Evolutionary conservation across 371 early-diverging fungal species (phyloP), one percentile per base, ranked within the genome.

Genomic region (Mortierella sp.): DNA sequence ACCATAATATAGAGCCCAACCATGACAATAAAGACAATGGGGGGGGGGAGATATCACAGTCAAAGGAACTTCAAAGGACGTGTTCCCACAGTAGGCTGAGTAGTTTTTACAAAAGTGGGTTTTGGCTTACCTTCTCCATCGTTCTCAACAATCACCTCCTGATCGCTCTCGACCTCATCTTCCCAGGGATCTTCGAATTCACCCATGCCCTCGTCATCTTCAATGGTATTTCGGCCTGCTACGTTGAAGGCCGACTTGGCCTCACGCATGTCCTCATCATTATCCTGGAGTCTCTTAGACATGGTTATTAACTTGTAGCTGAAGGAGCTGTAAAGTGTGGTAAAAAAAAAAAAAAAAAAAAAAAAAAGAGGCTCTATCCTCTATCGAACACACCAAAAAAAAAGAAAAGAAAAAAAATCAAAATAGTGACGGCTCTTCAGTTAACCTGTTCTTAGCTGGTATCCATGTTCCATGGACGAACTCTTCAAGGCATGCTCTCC

Each of bases 161-260:
- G 87, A 52, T 93, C 94, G 59, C 90, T 89, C 73, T 94, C 96
- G 45, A 93, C 84, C 73, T 97, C 98, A 84, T 98, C 98, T 70
- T 96, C 97, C 87, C 88, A 98, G 37, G 92, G 90, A 83, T 98
- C 99, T 82, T 98, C 99, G 72, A 97, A 98, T 77, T 96, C 96
- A 73, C 97, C 97, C 93, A 97, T 95, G 16, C 86, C 94, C 55
- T 91, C 92, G 63, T 90, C 87, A 57, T 53, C 21, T 25, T 76
- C 77, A 50, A 76, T 60, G 23, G 79, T 74, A 51, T 61, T 70
- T 44, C 84, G 84, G 26, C 65, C 74, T 26, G 71, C 75, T 28
- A 84, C 80, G 57, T 84, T 82, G 60, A 79, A 58, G 26, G 82
- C 61, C 66, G 86, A 86, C 67, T 77, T 76, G 64, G 83, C 81